A percentile compares a stretch with the other conserved stretches of the same genome.
Conservation (phyloP, 768 basidiomycete genomes). For the Butyriboletus loyo region DNA sequence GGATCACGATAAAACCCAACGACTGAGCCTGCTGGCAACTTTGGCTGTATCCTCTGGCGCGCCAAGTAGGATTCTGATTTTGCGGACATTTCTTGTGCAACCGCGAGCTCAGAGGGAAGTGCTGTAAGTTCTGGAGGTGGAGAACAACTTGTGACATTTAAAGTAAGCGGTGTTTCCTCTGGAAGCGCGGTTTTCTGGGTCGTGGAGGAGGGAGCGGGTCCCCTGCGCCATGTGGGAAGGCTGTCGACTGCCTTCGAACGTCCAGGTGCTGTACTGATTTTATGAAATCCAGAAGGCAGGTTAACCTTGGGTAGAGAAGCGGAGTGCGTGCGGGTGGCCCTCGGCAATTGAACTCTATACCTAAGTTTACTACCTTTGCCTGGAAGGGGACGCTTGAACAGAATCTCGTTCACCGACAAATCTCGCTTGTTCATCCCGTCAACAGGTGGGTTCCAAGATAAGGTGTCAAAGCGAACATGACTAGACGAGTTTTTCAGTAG, state of each 20-base stretch:
- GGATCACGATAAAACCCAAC: constrained; percentile 74
- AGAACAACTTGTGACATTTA: constrained; percentile 63
- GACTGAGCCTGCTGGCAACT: constrained; percentile 67
- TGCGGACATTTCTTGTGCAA: constrained; percentile 33
- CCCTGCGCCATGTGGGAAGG: constrained; percentile 40
- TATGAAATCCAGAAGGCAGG: constrained; percentile 32
- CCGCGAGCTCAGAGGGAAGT: constrained; percentile 26
- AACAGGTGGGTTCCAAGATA: constrained; percentile 71
- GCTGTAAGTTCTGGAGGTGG: constrained; percentile 52
- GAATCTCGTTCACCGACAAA: constrained; percentile 59
- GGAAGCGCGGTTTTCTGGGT: constrained; percentile 3
- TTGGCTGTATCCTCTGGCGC: constrained; percentile 57
- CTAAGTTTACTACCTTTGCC: constrained; percentile 32
- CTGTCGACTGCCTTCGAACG: constrained; percentile 37
- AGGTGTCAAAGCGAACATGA: constrained; percentile 56
- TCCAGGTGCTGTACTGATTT: constrained; percentile 8
- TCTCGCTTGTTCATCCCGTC: constrained; percentile 61
- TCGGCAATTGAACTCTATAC: constrained; percentile 39
- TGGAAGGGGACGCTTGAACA: constrained; percentile 49
- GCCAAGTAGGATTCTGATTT: constrained; percentile 26
- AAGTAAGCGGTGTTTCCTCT: constrained; percentile 20
- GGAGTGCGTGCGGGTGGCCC: not conserved
- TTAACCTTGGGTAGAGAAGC: constrained; percentile 37
- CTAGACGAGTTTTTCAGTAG: constrained; percentile 37
- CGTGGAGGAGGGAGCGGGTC: constrained; percentile 19